Evolutionary conservation across 331 rosid species (phyloP), one percentile per base, ranked within the genome.

Genomic region (Stylosanthes scabra): DNA sequence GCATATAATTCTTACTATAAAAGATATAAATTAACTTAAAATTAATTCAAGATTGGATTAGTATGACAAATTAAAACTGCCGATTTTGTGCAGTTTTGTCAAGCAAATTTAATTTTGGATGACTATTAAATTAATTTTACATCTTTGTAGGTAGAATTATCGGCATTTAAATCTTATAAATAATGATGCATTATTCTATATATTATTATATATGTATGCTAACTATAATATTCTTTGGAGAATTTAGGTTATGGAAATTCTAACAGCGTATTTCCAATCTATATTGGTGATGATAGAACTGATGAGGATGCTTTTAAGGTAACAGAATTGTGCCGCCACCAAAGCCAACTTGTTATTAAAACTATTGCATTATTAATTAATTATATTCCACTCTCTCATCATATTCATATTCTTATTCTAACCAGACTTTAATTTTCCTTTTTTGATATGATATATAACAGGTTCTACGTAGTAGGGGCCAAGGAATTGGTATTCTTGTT

Each of bases 251-350:
- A 74, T 71, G 88, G 77, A 2, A 86, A 90, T 80, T 91, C 93
- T 10, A 71, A 60, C 8, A 78, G 83, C 8, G 93, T 94, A 9
- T 82, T 88, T 10, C 99, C 99, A 0, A 76, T 94, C 66, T 94
- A 94, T 49, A 88, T 94, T 3, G 99, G 99, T 56, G 99, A 94
- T 71, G 99, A 94, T 81, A 85, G 86, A 28, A 91, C 99, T 0
- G 99, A 94, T 10, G 99, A 94, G 81, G 99, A 94, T 70, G 99
- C 99, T 8, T 94, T 94, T 75, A 87, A 91, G 96, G 98, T 90
- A 83, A 74, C 13, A 44, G 9, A 67, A 47, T 9, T 13, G n/a
- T 13, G 46, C 58, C 59, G 15, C 8, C 51, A 9, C 12, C 42
- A 14, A 14, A 5, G 4, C 44, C 11, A 46, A 7, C 13, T 31